Conservation (phyloP, 2,329 filamentous ascomycete species). For the Monilinia vaccinii-corymbosi region DNA sequence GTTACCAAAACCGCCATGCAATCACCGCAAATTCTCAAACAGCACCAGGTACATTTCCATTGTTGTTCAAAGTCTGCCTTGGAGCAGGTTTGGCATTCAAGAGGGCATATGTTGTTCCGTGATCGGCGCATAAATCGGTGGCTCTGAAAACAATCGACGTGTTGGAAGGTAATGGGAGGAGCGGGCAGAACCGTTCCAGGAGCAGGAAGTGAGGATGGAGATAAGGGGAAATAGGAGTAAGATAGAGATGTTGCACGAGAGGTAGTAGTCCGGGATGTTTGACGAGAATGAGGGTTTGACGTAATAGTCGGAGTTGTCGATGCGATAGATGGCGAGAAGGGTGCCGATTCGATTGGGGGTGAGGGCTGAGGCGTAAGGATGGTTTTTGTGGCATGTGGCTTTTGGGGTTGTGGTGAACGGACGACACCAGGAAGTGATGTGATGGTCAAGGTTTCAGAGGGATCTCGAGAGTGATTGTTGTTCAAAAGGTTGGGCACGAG, state of each 20-base stretch:
- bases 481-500: slow-evolving; percentile 10
- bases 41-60: slow-evolving; percentile 30
- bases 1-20: slow-evolving; percentile 25
- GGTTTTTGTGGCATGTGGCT: slow-evolving; percentile 14
- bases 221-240: not conserved
- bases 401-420: slow-evolving; percentile 24
- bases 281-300: not conserved
- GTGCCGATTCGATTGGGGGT: slow-evolving; percentile 2
- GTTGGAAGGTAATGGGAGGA: slow-evolving; percentile 17
- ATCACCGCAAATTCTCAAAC: slow-evolving; percentile 25
- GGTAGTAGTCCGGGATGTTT: slow-evolving; percentile 3
- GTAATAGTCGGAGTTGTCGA: not conserved
- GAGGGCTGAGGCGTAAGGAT: slow-evolving; percentile 22
- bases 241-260: slow-evolving; percentile 10
- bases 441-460: slow-evolving; percentile 25
- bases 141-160: slow-evolving; percentile 27
- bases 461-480: slow-evolving; percentile 15
- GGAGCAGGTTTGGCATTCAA: slow-evolving; percentile 28
- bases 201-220: slow-evolving; percentile 12
- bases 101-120: slow-evolving; percentile 24
- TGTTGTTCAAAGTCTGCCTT: slow-evolving; percentile 23
- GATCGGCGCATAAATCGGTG: slow-evolving; percentile 26
- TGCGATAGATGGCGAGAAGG: not conserved
- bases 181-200: slow-evolving; percentile 19
- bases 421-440: slow-evolving; percentile 18